Evolutionary conservation across 371 early-diverging fungal species (phyloP), one percentile per base, ranked within the genome.

Genomic region (Circinella minor): DNA sequence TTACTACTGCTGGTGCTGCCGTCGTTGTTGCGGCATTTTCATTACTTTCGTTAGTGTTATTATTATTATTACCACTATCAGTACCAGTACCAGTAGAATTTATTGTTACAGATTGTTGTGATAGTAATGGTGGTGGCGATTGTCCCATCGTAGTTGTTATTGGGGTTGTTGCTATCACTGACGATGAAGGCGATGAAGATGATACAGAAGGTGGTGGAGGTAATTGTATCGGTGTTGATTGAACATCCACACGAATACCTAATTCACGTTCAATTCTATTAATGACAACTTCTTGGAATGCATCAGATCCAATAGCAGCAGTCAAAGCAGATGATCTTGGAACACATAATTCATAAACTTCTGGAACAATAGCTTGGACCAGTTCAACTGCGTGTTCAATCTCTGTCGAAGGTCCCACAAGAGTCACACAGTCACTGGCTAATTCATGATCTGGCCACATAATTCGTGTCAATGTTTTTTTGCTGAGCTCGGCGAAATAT

Each of bases 391-490:
- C 85, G 4, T 70, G 65, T 0, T 72, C 61, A 37, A 85, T 67
- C 48, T 85, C 80, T 0, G 83, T 78, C 57, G 79, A 83, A 3
- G 85, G 85, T 5, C 83, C 83, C 20, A 82, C 55, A 38, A 85
- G 27, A 0, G 74, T 74, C 10, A 82, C 83, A n/a, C 54, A 66
- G 14, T 78, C 77, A 36, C 66, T 73, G 4, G 80, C 83, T 47
- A 81, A 55, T 66, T 85, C 84, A 27, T 77, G 76, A 59, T 84
- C 84, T 9, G 89, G 88, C 82, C 88, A 89, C 17, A 81, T 67
- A 6, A 89, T 73, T 1, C 77, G 77, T 0, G 87, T 82, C 47
- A 86, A 81, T n/a, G 87, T 86, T 64, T 80, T 79, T 65, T 88
- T 82, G 46, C 77, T 74, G 20, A 88, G 68, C 14, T 85, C 87